Evolutionary conservation across 177 flowering plant species (phyloP), one percentile per base, ranked within the genome.

Genomic region (Vitis hybrid): DNA sequence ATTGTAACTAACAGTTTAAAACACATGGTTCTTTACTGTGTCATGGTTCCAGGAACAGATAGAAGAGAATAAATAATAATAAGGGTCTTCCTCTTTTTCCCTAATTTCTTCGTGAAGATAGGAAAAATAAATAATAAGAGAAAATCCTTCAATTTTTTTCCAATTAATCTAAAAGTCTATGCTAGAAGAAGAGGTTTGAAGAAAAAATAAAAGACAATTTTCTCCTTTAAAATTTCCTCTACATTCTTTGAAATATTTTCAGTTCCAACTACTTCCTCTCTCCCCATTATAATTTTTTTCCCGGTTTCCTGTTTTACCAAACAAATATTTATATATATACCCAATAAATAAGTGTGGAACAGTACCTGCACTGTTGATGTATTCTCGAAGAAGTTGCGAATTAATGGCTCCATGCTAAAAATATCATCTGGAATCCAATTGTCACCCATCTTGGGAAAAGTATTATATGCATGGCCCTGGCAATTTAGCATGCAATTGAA

Each of bases 391-490:
- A 95, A 91, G 74, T 93, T 95, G 51, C 94, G 91, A 30, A 90
- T 71, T 15, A 91, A 82, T 49, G 99, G 98, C 79, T 89, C 84
- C 93, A 95, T 76, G 56, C 80, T 83, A 24, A 95, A 82, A 69
- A 91, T 75, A 60, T 83, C 92, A 52, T 93, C 91, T 19, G 98
- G 99, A 70, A 93, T 86, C 98, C 98, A 95, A 48, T 80, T 74
- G 74, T 95, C 94, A 21, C 98, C 99, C 99, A 95, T 95, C 85
- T 87, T 93, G 0, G 99, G 99, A 70, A 95, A 95, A 52, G 99
- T 95, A 77, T 95, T 95, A 73, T 65, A 93, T 60, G 98, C 98
- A 76, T 74, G 97, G 27, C 99, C 99, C 99, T 95, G 83, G n/a
- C 64, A 66, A 69, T 65, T 21, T 19, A 72, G 52, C 62, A 68